Conservation (phyloP, 441 rosid species). For the Euphorbia corollata region DNA sequence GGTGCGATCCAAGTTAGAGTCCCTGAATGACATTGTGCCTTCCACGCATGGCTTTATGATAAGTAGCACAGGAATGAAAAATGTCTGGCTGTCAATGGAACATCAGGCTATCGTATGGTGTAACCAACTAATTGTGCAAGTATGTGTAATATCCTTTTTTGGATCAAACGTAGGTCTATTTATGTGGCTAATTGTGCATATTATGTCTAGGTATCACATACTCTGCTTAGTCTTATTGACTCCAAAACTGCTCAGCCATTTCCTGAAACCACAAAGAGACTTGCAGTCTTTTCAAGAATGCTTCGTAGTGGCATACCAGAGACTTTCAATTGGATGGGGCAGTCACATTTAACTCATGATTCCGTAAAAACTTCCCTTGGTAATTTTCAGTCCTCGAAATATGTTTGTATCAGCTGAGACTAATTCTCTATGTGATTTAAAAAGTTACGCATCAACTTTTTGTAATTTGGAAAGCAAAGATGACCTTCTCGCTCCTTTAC, state of each 20-base stretch:
- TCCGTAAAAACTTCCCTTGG: conserved; percentile 37
- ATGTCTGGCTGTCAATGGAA: conserved; percentile 98
- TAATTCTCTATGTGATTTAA: neutral
- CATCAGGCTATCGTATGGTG: conserved; percentile 99
- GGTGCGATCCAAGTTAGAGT: conserved; percentile 78
- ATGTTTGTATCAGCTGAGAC: conserved; percentile 3
- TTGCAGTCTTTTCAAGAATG: conserved; percentile 63
- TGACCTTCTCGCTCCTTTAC: neutral
- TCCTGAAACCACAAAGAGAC: conserved; percentile 52
- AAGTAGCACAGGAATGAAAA: conserved; percentile 82
- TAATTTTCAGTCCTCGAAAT: conserved; percentile 24
- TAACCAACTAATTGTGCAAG: conserved; percentile 94
- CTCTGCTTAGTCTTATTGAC: conserved; percentile 89
- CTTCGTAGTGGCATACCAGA: conserved; percentile 74
- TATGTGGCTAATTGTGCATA: conserved; percentile 24
- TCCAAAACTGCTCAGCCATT: conserved; percentile 64
- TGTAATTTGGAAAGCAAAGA: neutral
- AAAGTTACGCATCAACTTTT: conserved; percentile 3
- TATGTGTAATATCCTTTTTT: conserved; percentile 33
- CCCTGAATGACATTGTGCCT: conserved; percentile 92
- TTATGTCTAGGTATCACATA: conserved; percentile 76
- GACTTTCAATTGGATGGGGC: conserved; percentile 63
- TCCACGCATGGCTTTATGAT: conserved; percentile 80
- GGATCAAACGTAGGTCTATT: conserved; percentile 15
- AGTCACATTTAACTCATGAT: conserved; percentile 34